These are phyloP conservation scores for Auricularia cornea DNA, from an alignment of 768 basidiomycete genomes.

Conservation along the genomic window DNA sequence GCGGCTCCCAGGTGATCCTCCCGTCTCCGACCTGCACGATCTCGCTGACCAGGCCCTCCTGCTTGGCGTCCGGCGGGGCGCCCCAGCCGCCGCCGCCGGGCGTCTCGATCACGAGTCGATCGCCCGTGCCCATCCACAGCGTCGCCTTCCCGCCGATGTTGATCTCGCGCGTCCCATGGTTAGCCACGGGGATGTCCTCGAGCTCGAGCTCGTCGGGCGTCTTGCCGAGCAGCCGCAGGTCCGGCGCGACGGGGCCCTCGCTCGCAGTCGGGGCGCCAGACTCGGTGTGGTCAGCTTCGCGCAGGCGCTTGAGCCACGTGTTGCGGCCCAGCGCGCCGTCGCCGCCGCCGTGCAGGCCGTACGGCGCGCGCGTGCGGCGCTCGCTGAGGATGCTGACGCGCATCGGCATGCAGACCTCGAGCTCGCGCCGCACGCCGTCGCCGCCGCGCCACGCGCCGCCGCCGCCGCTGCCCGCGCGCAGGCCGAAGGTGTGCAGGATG, in stretches of 20 bases:
- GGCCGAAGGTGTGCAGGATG: slow-evolving; percentile 68
- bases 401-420: slow-evolving; percentile 73
- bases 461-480: slow-evolving; percentile 64
- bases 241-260: not conserved
- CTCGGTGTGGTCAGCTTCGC: slow-evolving; percentile 38
- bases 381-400: slow-evolving; percentile 87
- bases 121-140: slow-evolving; percentile 93
- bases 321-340: not conserved
- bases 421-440: slow-evolving; percentile 74
- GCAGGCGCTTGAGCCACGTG: slow-evolving; percentile 11
- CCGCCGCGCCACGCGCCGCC: slow-evolving; percentile 69
- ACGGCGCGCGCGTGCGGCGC: slow-evolving; percentile 56
- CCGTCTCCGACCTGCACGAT: slow-evolving; percentile 4
- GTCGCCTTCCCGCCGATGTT: slow-evolving; percentile 89
- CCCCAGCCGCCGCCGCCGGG: slow-evolving; percentile 93
- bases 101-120: slow-evolving; percentile 80
- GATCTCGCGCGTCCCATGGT: slow-evolving; percentile 35
- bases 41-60: slow-evolving; percentile 11
- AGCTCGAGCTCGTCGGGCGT: slow-evolving; percentile 30
- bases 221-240: slow-evolving; percentile 37
- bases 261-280: not conserved
- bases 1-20: slow-evolving; percentile 17
- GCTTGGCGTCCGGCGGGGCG: slow-evolving; percentile 10
- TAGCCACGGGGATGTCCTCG: slow-evolving; percentile 11
- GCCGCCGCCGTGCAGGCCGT: slow-evolving; percentile 55